Evolutionary conservation across 2,329 filamentous ascomycete species (phyloP), one percentile per base, ranked within the genome.

Genomic region (Emergomyces africanus): DNA sequence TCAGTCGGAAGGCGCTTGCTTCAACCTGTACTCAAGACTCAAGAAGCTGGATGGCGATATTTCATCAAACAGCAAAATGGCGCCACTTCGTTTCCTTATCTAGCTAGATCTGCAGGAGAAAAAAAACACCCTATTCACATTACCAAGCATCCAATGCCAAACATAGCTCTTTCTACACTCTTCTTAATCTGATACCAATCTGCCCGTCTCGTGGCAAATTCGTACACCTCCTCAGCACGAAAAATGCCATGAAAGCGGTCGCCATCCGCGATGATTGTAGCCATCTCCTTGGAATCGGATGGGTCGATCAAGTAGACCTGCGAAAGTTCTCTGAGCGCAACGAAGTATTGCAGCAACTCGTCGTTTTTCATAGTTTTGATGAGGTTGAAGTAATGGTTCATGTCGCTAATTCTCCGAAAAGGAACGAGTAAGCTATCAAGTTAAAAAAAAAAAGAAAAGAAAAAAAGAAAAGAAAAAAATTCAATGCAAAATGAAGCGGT

Each of bases 81-180:
- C 28, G 8, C 20, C 20, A 49, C 3, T 15, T 4, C 18, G n/a
- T n/a, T n/a, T 3, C 8, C 10, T n/a, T n/a, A 4, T 18, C 18
- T n/a, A 5, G 1, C 18, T 9, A 44, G 41, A 18, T 5, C 18
- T 15, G 28, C n/a, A 35, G 15, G 25, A 55, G 10, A 37, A 44
- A n/a, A 12, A n/a, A n/a, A n/a, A n/a, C n/a, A n/a, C n/a, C 23
- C 35, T 20, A 10, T 58, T 80, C 74, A 97, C 90, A 96, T 97
- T 49, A 95, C 69, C 51, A 71, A 72, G 73, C 94, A 99, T 61
- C 94, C 92, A 71, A 96, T 83, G 4, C 94, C 94, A 75, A 96
- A 97, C 90, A 99, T 96, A 62, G 90, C 90, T 74, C 88, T 87
- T 78, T 99, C 94, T 5, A 99, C 94, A 63, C 90, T 84, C 64